Conservation (phyloP, 495 filamentous ascomycete species). For the Tetracladium marchalianum region DNA sequence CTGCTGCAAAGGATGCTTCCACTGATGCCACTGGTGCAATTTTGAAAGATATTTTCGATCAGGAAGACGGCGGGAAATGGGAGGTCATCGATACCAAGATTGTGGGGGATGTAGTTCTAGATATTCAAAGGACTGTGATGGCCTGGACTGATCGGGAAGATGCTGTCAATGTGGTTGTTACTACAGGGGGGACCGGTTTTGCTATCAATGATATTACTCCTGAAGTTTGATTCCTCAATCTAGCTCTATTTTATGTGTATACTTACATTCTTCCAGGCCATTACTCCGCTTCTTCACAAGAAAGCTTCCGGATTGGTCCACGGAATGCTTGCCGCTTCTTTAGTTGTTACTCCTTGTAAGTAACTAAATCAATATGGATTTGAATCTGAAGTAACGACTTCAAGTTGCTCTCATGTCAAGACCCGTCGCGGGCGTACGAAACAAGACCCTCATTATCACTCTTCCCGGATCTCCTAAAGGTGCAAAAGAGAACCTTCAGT, state of each 20-base stretch:
- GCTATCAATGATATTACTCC: constrained; percentile 81
- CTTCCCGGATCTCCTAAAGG: constrained; percentile 94
- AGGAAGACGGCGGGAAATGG: constrained; percentile 58
- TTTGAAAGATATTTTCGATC: constrained; percentile 56
- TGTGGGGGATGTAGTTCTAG: constrained; percentile 64
- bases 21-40: constrained; percentile 60
- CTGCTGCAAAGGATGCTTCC: constrained; percentile 73
- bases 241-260: not conserved
- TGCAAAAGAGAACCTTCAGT: constrained; percentile 90
- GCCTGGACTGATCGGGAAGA: constrained; percentile 57
- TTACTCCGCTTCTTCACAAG: constrained; percentile 71
- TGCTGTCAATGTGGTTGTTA: constrained; percentile 65
- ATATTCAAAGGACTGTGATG: constrained; percentile 64
- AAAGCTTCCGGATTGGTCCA: constrained; percentile 86
- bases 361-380: constrained; percentile 5
- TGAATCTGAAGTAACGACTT: constrained; percentile 1
- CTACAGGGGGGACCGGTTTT: constrained; percentile 92
- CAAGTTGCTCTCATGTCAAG: constrained; percentile 95
- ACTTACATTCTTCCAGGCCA: constrained; percentile 44
- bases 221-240: constrained; percentile 45
- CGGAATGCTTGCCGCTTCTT: constrained; percentile 82
- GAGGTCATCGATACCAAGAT: constrained; percentile 56
- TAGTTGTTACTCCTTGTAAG: constrained; percentile 83
- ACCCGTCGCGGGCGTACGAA: constrained; percentile 81
- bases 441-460: constrained; percentile 78